A percentile compares a stretch with the other conserved stretches of the same genome.
Conservation (phyloP, 1,284 basidiomycete species). For the Gymnopus androsaceus region DNA sequence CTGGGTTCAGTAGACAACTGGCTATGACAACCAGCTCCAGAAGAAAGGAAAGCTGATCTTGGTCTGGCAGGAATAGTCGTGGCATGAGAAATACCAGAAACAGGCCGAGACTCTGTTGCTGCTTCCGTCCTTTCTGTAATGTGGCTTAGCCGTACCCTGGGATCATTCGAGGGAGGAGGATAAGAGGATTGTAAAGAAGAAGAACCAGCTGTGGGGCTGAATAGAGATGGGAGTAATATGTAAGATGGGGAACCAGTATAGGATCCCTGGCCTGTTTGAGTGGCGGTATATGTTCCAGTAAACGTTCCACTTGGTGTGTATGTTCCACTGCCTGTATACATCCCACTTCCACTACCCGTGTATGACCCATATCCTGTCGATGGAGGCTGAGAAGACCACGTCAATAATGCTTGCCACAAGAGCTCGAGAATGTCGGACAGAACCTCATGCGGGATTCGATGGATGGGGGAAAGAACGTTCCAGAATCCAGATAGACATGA, state of each 20-base stretch:
- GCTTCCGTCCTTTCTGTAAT: slow-evolving; percentile 64
- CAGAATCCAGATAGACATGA: too few species aligned
- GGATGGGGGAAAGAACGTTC: too few species aligned
- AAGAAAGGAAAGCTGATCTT: slow-evolving; percentile 38
- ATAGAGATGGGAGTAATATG: slow-evolving; percentile 40
- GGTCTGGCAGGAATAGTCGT: slow-evolving; percentile 29
- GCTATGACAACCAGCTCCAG: slow-evolving; percentile 35
- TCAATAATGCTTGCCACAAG: slow-evolving; percentile 55
- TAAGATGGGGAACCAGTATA: slow-evolving; percentile 50
- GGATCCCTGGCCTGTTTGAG: slow-evolving; percentile 19
- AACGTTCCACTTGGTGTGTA: slow-evolving; percentile 22
- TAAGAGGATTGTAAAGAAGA: slow-evolving; percentile 28
- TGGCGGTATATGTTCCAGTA: slow-evolving; percentile 30
- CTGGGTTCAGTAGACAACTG: slow-evolving; percentile 46
- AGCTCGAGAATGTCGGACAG: too few species aligned
- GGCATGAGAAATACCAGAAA: slow-evolving; percentile 34
- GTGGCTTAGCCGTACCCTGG: slow-evolving; percentile 50
- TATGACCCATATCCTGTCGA: slow-evolving; percentile 40
- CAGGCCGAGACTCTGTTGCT: slow-evolving; percentile 43
- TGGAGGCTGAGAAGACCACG: slow-evolving; percentile 48
- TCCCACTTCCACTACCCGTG: slow-evolving; percentile 31
- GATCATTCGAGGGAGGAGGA: slow-evolving; percentile 39
- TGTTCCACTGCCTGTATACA: slow-evolving; percentile 18
- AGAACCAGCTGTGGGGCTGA: slow-evolving; percentile 21
- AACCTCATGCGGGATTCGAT: too few species aligned